Evolutionary conservation across 495 filamentous ascomycete genomes (phyloP).

Genomic region (Podospora sp.): DNA sequence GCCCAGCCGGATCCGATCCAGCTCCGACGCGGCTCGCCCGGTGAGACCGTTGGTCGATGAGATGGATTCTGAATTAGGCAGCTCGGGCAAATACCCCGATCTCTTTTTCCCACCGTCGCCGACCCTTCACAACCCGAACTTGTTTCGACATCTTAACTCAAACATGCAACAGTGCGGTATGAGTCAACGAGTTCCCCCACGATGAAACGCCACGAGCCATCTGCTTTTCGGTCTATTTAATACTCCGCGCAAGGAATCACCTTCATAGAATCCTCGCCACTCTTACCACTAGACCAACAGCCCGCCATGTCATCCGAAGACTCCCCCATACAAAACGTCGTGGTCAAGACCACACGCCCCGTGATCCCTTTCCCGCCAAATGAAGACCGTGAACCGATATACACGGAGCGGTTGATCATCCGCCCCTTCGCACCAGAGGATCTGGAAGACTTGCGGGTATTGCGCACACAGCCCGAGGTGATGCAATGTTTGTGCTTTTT

Average conservation of each 20-base stretch:
- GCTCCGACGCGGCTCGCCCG: background rate
- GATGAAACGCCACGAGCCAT: background rate
- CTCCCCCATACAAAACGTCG: conserved; percentile 10
- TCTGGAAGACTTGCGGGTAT: conserved; percentile 36
- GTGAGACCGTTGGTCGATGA: background rate
- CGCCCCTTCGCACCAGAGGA: conserved; percentile 45
- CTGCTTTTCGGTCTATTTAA: background rate
- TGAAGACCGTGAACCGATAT: conserved; percentile 32
- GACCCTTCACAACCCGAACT: background rate
- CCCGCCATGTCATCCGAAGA: background rate
- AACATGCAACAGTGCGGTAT: background rate
- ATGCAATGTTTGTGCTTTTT: conserved; percentile 48
- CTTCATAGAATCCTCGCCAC: background rate
- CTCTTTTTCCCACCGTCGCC: background rate
- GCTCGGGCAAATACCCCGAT: background rate
- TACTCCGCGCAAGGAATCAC: background rate
- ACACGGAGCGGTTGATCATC: conserved; percentile 49
- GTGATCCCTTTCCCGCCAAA: conserved; percentile 33
- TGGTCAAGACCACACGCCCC: conserved; percentile 44
- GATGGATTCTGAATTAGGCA: background rate
- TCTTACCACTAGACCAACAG: background rate
- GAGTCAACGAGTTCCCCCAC: background rate
- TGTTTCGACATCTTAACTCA: background rate
- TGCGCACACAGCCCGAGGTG: conserved; percentile 55
- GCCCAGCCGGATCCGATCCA: background rate